phyloP scores from a whole-genome alignment of 108 stramenopile species.

The Schizochytrium sp. region DNA sequence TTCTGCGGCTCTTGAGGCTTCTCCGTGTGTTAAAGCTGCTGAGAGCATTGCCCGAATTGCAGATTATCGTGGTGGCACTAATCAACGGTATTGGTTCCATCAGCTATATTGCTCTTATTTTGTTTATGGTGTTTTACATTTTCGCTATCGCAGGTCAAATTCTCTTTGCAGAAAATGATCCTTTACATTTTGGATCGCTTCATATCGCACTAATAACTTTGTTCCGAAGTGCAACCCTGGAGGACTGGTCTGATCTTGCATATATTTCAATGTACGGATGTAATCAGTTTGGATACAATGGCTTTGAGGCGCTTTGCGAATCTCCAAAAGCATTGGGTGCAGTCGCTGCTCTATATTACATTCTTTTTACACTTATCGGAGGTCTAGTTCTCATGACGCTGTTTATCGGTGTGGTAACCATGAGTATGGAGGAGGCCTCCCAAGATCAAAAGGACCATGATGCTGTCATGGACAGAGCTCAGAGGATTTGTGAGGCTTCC shows the following conservation, averaged over 20 bases:
- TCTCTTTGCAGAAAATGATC: slow-evolving; percentile 66
- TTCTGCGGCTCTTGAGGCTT: slow-evolving; percentile 69
- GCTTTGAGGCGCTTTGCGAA: slow-evolving; percentile 4
- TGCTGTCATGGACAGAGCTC: slow-evolving; percentile 19
- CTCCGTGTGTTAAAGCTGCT: slow-evolving; percentile 71
- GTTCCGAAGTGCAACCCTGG: slow-evolving; percentile 66
- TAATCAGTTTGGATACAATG: slow-evolving; percentile 60
- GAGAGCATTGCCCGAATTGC: slow-evolving; percentile 69
- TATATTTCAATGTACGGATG: slow-evolving; percentile 66
- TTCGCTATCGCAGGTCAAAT: slow-evolving; percentile 66
- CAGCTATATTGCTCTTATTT: slow-evolving; percentile 67
- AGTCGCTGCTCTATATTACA: slow-evolving; percentile 63
- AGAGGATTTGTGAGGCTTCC: neutral
- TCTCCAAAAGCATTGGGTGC: slow-evolving; percentile 42
- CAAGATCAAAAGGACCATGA: slow-evolving; percentile 58
- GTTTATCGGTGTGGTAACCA: slow-evolving; percentile 72
- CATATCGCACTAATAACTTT: slow-evolving; percentile 69
- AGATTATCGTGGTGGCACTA: slow-evolving; percentile 69
- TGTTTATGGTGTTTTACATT: slow-evolving; percentile 71
- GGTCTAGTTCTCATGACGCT: slow-evolving; percentile 71
- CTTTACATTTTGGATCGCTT: slow-evolving; percentile 65
- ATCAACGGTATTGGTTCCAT: slow-evolving; percentile 64
- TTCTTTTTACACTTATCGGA: slow-evolving; percentile 65
- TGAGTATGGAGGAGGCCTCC: slow-evolving; percentile 71
- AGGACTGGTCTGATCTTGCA: slow-evolving; percentile 71